Conservation (phyloP, 805 yeast genomes). For the Candida ipomoeae region DNA sequence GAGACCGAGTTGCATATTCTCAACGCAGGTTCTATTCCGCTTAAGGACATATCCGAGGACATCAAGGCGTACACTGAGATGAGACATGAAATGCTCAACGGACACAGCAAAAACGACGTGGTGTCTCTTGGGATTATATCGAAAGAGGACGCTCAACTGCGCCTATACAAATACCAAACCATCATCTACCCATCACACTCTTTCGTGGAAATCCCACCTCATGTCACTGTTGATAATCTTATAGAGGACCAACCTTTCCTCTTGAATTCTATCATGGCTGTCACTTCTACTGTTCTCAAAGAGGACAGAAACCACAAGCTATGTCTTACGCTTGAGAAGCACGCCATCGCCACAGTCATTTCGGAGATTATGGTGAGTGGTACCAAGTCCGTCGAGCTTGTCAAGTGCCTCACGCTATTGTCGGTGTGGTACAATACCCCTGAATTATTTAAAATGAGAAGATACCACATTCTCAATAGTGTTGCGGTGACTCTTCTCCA, state of each 20-base stretch:
- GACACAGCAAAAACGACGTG: constrained; percentile 39
- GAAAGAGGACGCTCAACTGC: constrained; percentile 51
- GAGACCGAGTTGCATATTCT: constrained; percentile 39
- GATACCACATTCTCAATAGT: constrained; percentile 65
- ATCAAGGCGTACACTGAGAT: constrained; percentile 45
- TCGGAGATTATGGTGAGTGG: constrained; percentile 67
- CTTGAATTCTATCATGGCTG: constrained; percentile 61
- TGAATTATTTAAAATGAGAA: constrained; percentile 73
- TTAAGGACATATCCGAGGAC: constrained; percentile 43
- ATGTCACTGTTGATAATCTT: constrained; percentile 43
- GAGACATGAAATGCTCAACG: constrained; percentile 31
- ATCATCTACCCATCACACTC: constrained; percentile 50
- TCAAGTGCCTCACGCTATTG: constrained; percentile 57
- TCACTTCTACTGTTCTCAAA: constrained; percentile 45
- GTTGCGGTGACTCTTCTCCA: constrained; percentile 65
- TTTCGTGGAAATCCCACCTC: constrained; percentile 49
- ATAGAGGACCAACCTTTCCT: constrained; percentile 54
- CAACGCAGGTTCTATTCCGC: constrained; percentile 27
- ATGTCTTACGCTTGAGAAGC: constrained; percentile 48
- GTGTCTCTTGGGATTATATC: constrained; percentile 56
- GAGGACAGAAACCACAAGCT: constrained; percentile 32
- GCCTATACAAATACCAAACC: constrained; percentile 49
- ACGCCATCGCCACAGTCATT: constrained; percentile 47
- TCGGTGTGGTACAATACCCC: constrained; percentile 82
- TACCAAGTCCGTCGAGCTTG: constrained; percentile 61